Conservation (phyloP, 2,329 filamentous ascomycete species). For the Colletotrichum sp. region DNA sequence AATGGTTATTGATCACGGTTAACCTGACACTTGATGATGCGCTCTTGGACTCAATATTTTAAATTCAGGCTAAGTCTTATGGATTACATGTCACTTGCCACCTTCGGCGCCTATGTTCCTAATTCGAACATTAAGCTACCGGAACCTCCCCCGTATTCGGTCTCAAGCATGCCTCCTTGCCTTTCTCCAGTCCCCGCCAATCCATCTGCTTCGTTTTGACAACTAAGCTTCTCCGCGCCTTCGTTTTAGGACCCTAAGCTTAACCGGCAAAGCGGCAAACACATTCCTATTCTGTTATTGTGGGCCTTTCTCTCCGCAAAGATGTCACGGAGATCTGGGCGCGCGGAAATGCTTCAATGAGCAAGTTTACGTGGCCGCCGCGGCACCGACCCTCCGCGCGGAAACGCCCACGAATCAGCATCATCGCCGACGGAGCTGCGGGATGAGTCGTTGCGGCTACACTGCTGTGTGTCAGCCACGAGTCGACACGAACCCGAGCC, state of each 20-base stretch:
- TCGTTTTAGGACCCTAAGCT: not conserved
- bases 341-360: not conserved
- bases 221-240: not conserved
- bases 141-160: not conserved
- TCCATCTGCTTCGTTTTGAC: not conserved
- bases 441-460: not conserved
- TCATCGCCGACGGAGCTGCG: not conserved
- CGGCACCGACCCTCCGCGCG: not conserved
- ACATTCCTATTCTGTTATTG: not conserved
- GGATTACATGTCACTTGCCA: not conserved
- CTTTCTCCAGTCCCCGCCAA: not conserved
- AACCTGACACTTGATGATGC: not conserved
- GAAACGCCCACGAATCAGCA: not conserved
- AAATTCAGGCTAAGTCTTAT: not conserved
- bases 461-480: not conserved
- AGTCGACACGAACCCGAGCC: not conserved
- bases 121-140: not conserved
- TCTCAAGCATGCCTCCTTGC: not conserved
- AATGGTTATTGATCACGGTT: not conserved
- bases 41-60: not conserved
- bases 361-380: not conserved
- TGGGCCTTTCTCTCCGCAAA: not conserved
- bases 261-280: not conserved
- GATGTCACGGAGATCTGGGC: not conserved
- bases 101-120: not conserved